phyloP scores from a whole-genome alignment of 2,329 filamentous ascomycete species.

The Aspergillus fumigatiaffinis region DNA sequence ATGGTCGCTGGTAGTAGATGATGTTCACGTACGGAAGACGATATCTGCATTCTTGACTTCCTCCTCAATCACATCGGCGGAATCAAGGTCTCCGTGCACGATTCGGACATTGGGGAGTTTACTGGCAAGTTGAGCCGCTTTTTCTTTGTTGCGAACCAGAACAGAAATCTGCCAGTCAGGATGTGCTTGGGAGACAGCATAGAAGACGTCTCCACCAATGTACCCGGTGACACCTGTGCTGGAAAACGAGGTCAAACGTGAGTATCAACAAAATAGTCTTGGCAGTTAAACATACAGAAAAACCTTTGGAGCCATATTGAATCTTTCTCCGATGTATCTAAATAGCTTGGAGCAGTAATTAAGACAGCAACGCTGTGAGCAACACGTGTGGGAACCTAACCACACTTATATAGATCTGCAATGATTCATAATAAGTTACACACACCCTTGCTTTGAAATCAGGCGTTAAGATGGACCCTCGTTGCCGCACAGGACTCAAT shows the following conservation, averaged over 20 bases:
- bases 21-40: slow-evolving; percentile 38
- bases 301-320: neutral
- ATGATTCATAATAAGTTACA: slow-evolving; percentile 1
- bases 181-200: slow-evolving; percentile 42
- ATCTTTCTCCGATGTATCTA: neutral
- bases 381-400: neutral
- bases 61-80: slow-evolving; percentile 36
- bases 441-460: neutral
- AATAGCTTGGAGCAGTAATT: neutral
- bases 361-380: neutral
- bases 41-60: slow-evolving; percentile 47
- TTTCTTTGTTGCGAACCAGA: slow-evolving; percentile 43
- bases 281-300: neutral
- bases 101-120: slow-evolving; percentile 41
- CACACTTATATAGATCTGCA: neutral
- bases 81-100: slow-evolving; percentile 43
- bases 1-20: neutral
- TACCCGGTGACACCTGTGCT: slow-evolving; percentile 53
- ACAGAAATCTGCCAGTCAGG: slow-evolving; percentile 46
- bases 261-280: neutral
- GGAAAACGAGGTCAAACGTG: neutral
- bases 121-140: slow-evolving; percentile 36
- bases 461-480: neutral
- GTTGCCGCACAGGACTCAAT: neutral
- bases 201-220: slow-evolving; percentile 52